phyloP scores from a whole-genome alignment of 176 grass and related monocot genomes.

The Ampelocalamus luodianensis region DNA sequence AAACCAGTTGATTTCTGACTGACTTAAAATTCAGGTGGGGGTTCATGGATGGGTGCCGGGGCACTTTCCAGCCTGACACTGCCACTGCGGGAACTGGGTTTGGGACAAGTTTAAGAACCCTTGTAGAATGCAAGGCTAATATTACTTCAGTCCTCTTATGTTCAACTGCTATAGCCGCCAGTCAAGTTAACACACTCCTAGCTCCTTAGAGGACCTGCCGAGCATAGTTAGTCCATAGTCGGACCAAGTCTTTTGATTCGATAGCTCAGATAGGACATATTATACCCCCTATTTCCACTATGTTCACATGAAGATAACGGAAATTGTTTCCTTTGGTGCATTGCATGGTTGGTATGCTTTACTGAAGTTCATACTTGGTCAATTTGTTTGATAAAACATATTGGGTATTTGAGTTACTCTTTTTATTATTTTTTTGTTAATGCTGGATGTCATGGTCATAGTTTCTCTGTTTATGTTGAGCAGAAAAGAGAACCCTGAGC shows the following conservation, averaged over 20 bases:
- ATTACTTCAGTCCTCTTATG: slow-evolving; percentile 9
- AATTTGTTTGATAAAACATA: slow-evolving; percentile 5
- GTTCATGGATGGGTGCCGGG: not conserved
- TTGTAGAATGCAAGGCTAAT: not conserved
- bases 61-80: not conserved
- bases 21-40: not conserved
- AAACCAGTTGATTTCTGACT: slow-evolving; percentile 18
- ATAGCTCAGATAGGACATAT: not conserved
- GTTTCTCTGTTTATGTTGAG: slow-evolving; percentile 32
- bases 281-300: not conserved
- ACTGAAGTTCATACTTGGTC: not conserved
- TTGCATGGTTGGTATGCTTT: not conserved
- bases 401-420: not conserved
- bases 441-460: slow-evolving; percentile 31
- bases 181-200: slow-evolving; percentile 15
- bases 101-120: not conserved
- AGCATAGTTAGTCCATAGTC: slow-evolving; percentile 4
- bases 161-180: not conserved
- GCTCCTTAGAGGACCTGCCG: not conserved
- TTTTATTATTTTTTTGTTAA: slow-evolving; percentile 1
- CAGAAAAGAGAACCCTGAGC: slow-evolving; percentile 47
- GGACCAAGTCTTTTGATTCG: not conserved
- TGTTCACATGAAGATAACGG: not conserved
- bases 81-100: not conserved
- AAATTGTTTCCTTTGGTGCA: not conserved